Evolutionary conservation across 257 asterid genomes (phyloP).

Genomic region (Nyctanthes arbortristis): DNA sequence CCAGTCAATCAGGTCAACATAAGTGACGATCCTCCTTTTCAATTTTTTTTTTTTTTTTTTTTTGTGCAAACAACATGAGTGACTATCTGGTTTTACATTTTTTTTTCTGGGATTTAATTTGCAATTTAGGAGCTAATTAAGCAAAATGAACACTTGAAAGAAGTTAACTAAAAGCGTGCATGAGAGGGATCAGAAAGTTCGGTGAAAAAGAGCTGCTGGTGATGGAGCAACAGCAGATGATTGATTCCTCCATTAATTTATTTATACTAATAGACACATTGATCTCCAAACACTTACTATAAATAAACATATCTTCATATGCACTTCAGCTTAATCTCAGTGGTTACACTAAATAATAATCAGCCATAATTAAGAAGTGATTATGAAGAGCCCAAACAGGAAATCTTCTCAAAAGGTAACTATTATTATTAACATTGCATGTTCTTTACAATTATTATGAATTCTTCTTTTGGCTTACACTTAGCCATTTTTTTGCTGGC

Average conservation of each 20-base stretch:
- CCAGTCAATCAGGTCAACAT: background rate
- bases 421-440: background rate
- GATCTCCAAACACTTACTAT: slow-evolving; percentile 39
- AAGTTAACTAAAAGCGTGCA: background rate
- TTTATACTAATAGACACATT: too few relatives aligned
- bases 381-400: slow-evolving; percentile 51
- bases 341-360: slow-evolving; percentile 25
- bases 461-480: background rate
- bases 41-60: too few relatives aligned
- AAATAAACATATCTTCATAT: slow-evolving; percentile 28
- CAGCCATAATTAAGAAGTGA: slow-evolving; percentile 15
- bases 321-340: slow-evolving; percentile 23
- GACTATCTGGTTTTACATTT: too few relatives aligned
- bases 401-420: slow-evolving; percentile 57
- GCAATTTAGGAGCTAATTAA: too few relatives aligned
- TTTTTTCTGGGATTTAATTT: too few relatives aligned
- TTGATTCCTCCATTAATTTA: slow-evolving; percentile 26
- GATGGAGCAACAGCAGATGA: slow-evolving; percentile 56
- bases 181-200: slow-evolving; percentile 67
- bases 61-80: too few relatives aligned
- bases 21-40: background rate
- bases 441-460: background rate
- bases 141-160: too few relatives aligned
- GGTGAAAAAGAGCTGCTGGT: slow-evolving; percentile 43
- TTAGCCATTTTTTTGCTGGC: too few relatives aligned